Conservation (phyloP, 345 rosid genomes). For the Eucalyptus cloeziana region DNA sequence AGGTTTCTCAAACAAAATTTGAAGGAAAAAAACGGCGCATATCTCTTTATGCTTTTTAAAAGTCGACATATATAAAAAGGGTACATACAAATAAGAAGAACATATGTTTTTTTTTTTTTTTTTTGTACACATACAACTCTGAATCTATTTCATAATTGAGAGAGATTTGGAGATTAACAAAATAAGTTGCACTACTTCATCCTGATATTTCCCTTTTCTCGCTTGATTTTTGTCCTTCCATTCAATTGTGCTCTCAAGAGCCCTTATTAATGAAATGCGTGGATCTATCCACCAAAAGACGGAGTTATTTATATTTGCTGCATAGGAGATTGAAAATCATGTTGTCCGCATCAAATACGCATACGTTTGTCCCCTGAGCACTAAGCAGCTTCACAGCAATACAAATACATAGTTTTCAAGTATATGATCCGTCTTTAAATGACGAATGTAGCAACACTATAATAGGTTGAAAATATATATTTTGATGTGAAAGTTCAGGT, state of each 20-base stretch:
- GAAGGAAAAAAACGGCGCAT: not conserved
- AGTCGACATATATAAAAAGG: not conserved
- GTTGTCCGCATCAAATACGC: accelerated
- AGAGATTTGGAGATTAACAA: not conserved
- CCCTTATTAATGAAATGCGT: accelerated
- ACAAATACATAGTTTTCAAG: not conserved
- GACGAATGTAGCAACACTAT: no score
- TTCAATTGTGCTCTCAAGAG: not conserved
- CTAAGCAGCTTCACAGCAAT: accelerated
- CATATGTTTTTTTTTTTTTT: no score
- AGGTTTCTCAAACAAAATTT: not conserved
- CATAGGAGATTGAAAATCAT: not conserved
- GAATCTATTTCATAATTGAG: not conserved
- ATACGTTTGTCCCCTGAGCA: not conserved
- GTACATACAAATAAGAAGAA: not conserved
- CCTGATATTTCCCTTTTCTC: accelerated
- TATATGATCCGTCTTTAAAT: not conserved
- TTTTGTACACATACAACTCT: not conserved
- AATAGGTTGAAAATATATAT: not conserved
- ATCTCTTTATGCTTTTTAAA: not conserved
- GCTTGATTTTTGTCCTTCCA: not conserved
- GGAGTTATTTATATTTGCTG: not conserved
- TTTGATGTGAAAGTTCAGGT: not conserved
- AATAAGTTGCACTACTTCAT: not conserved
- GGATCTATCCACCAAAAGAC: accelerated